Conservation (phyloP, 306 rosid species). For the Medicago arabica region DNA sequence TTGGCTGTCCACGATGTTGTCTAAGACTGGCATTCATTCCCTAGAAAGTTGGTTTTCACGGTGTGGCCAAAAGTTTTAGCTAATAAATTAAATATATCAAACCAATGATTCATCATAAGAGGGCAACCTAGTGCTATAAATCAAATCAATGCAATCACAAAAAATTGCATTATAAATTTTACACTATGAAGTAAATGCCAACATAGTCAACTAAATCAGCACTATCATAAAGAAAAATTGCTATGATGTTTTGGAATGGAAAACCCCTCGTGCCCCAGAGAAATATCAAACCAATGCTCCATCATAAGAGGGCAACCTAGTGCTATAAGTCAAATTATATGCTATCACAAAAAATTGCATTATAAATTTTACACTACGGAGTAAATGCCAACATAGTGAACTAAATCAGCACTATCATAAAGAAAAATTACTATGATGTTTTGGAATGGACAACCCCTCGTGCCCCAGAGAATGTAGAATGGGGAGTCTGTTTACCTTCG, state of each 20-base stretch:
- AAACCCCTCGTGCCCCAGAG: too few relatives aligned
- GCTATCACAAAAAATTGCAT: neutral
- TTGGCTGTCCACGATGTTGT: neutral
- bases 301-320: neutral
- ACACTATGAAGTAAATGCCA: too few relatives aligned
- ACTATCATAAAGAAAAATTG: too few relatives aligned
- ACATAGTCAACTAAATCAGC: too few relatives aligned
- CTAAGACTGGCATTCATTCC: slow-evolving; percentile 27
- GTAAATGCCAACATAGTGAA: neutral
- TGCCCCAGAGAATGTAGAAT: slow-evolving; percentile 18
- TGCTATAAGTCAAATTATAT: slow-evolving; percentile 28
- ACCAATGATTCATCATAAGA: neutral
- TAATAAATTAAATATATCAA: slow-evolving; percentile 25
- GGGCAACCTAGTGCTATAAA: slow-evolving; percentile 14
- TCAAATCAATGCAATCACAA: slow-evolving; percentile 14
- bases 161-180: neutral
- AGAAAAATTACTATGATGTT: too few relatives aligned
- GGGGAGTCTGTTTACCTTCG: slow-evolving; percentile 70
- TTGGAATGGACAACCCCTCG: slow-evolving; percentile 2
- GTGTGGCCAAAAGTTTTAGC: slow-evolving; percentile 20
- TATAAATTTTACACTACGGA: slow-evolving; percentile 10
- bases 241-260: too few relatives aligned
- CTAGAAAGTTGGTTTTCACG: slow-evolving; percentile 8
- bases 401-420: slow-evolving; percentile 8
- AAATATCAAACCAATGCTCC: slow-evolving; percentile 13